Evolutionary conservation across 805 yeast genomes (phyloP).

Genomic region (Metschnikowia gelsemii): DNA sequence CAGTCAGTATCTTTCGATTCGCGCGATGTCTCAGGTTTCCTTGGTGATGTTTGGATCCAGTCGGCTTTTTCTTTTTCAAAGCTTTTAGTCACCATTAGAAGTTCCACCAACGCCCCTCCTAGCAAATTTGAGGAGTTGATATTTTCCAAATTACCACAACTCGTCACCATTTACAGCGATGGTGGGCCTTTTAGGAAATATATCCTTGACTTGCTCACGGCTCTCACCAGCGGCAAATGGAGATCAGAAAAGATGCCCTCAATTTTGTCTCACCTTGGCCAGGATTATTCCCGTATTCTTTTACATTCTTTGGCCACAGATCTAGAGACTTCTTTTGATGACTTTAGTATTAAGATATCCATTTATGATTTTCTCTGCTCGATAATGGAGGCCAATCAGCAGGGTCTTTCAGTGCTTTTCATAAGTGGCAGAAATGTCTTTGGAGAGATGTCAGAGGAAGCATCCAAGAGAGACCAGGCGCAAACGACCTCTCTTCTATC

Average conservation of each 20-base stretch:
- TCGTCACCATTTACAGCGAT: constrained; percentile 60
- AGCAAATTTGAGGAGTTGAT: constrained; percentile 65
- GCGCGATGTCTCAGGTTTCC: constrained; percentile 44
- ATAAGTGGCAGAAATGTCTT: constrained; percentile 59
- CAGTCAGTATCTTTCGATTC: constrained; percentile 37
- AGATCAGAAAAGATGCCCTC: constrained; percentile 65
- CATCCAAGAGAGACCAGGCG: constrained; percentile 17
- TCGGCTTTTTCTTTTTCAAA: constrained; percentile 56
- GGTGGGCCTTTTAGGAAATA: constrained; percentile 47
- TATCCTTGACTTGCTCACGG: constrained; percentile 56
- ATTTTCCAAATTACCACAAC: constrained; percentile 52
- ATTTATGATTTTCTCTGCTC: constrained; percentile 66
- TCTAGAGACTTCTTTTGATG: constrained; percentile 55
- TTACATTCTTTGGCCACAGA: constrained; percentile 61
- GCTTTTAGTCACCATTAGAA: constrained; percentile 56
- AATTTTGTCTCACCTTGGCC: constrained; percentile 75
- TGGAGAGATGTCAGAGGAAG: constrained; percentile 28
- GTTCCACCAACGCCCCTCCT: constrained; percentile 45
- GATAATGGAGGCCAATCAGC: constrained; percentile 69
- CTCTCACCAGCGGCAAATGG: constrained; percentile 58
- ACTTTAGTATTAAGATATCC: constrained; percentile 50
- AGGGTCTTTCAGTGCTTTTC: constrained; percentile 71
- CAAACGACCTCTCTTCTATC: constrained; percentile 45
- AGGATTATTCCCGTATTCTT: constrained; percentile 57
- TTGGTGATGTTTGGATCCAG: constrained; percentile 50